Evolutionary conservation across 805 yeast genomes (phyloP).

Genomic region (Novakomyces olei): DNA sequence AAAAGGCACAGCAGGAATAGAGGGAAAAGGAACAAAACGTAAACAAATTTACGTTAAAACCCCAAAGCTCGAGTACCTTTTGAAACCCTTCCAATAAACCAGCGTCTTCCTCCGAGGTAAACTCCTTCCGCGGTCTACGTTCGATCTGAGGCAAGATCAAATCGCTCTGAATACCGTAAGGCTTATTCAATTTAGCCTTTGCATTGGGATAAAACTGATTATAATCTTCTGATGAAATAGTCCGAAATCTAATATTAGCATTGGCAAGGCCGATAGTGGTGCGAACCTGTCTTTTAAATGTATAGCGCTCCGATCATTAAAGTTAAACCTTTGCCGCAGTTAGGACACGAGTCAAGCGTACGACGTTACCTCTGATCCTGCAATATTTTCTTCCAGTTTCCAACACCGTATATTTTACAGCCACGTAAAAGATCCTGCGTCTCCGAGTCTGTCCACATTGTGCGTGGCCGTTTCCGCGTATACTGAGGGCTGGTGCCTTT

Average conservation of each 20-base stretch:
- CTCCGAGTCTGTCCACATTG: constrained; percentile 22
- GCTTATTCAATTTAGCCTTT: constrained; percentile 18
- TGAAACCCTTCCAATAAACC: constrained; percentile 21
- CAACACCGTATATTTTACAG: constrained; percentile 20
- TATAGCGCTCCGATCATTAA: constrained; percentile 24
- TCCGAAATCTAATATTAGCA: constrained; percentile 16
- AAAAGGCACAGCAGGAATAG: neutral
- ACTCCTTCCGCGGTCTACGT: constrained; percentile 23
- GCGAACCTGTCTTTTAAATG: constrained; percentile 19
- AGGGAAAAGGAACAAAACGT: neutral
- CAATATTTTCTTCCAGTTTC: constrained; percentile 25
- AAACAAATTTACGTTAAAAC: neutral
- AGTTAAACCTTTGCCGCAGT: constrained; percentile 11
- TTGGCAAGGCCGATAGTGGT: neutral
- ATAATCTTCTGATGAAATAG: constrained; percentile 25
- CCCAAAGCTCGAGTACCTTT: constrained; percentile 7
- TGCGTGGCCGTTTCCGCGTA: constrained; percentile 11
- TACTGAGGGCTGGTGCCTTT: too few relatives aligned
- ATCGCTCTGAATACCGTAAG: constrained; percentile 10
- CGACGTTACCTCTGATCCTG: constrained; percentile 20
- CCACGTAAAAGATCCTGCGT: constrained; percentile 22
- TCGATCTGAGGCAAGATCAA: constrained; percentile 19
- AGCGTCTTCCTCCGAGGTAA: constrained; percentile 22
- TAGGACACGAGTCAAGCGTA: constrained; percentile 1
- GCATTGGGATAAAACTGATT: constrained; percentile 24